Conservation (phyloP, 371 early-diverging fungal genomes). For the Mortierella sp. region DNA sequence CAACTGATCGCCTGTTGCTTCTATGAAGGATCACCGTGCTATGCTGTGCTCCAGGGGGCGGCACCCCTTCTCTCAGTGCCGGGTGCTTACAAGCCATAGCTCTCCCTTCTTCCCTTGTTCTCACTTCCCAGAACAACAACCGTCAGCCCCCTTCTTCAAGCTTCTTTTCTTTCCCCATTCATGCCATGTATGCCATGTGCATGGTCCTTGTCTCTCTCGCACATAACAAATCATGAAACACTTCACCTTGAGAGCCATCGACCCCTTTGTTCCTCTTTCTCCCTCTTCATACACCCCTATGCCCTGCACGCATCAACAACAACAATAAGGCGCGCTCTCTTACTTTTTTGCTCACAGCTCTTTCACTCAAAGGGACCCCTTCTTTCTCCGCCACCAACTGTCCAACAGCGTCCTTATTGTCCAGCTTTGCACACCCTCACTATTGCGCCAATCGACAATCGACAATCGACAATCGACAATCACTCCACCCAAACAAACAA, state of each 20-base stretch:
- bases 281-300: background rate
- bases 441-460: background rate
- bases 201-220: background rate
- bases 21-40: too few species aligned
- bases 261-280: background rate
- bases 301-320: background rate
- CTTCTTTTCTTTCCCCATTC: background rate
- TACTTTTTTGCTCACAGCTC: background rate
- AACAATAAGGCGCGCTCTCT: background rate
- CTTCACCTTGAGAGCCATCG: background rate
- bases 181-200: background rate
- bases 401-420: background rate
- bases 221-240: conserved; percentile 9
- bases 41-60: too few species aligned
- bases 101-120: too few species aligned
- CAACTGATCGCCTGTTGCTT: too few species aligned
- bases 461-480: conserved; percentile 4
- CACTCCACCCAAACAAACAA: conserved; percentile 8
- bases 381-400: conserved; percentile 6
- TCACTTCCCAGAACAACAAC: too few species aligned
- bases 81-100: too few species aligned
- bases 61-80: too few species aligned
- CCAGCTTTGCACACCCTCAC: background rate
- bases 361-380: background rate
- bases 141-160: too few species aligned